These are phyloP conservation scores for Diplodia seriata DNA, from an alignment of 2,329 filamentous ascomycete genomes.

Conservation along the genomic window DNA sequence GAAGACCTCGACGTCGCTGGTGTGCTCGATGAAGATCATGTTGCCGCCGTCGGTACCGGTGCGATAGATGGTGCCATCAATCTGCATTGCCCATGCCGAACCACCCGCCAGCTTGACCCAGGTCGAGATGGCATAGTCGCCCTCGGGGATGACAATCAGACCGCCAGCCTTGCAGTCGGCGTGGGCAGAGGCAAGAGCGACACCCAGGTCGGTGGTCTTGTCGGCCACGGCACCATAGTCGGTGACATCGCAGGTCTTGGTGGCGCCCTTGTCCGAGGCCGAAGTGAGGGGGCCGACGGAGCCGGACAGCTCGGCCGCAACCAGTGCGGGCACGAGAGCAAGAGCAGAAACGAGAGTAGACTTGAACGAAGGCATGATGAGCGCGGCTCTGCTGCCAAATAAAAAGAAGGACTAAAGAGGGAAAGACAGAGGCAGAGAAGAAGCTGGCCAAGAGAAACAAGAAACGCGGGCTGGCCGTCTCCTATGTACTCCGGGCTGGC, in stretches of 20 bases:
- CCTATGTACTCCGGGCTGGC: constrained; percentile 8
- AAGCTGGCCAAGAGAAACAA: constrained; percentile 23
- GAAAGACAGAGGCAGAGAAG: constrained; percentile 8
- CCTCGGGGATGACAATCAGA: constrained; percentile 56
- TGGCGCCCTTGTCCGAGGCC: constrained; percentile 51
- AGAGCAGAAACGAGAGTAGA: constrained; percentile 37
- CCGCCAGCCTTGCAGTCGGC: constrained; percentile 59
- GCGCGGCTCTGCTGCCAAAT: constrained; percentile 14
- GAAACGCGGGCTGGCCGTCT: constrained; percentile 21
- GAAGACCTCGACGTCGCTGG: constrained; percentile 62
- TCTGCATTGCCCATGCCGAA: constrained; percentile 57
- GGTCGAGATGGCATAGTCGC: constrained; percentile 58
- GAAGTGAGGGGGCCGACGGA: constrained; percentile 44
- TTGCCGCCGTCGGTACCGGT: constrained; percentile 59
- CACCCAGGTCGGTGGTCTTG: constrained; percentile 59
- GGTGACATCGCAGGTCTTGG: constrained; percentile 60
- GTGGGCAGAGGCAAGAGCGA: constrained; percentile 57
- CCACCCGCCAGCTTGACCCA: constrained; percentile 59
- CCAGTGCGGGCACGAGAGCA: constrained; percentile 37
- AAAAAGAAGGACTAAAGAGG: constrained; percentile 23
- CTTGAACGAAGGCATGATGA: constrained; percentile 40
- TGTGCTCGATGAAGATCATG: constrained; percentile 61
- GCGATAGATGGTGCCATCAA: constrained; percentile 62
- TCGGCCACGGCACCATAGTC: constrained; percentile 61
- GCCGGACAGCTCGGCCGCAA: constrained; percentile 45